Evolutionary conservation across 2,329 filamentous ascomycete genomes (phyloP).

Genomic region (Lojkania enalia): DNA sequence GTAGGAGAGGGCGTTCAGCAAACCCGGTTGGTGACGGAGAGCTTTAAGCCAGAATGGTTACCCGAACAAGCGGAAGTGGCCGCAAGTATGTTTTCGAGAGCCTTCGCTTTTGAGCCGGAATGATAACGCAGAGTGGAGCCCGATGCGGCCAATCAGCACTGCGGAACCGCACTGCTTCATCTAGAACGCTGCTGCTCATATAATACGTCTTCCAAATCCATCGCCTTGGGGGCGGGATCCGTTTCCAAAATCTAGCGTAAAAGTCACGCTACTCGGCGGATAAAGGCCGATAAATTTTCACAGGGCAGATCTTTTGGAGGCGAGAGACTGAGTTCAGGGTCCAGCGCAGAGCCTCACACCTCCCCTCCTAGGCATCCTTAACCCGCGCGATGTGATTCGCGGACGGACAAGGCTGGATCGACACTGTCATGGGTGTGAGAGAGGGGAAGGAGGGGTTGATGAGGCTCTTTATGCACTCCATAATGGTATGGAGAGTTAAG

Average conservation of each 20-base stretch:
- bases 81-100: slow-evolving; percentile 1
- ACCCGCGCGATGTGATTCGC: slow-evolving; percentile 7
- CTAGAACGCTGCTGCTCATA: slow-evolving; percentile 20
- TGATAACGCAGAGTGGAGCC: slow-evolving; percentile 15
- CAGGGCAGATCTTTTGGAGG: too few relatives aligned
- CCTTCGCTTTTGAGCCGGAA: slow-evolving; percentile 2
- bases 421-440: not conserved
- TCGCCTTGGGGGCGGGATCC: not conserved
- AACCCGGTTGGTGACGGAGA: too few relatives aligned
- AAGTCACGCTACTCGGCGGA: too few relatives aligned
- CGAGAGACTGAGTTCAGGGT: slow-evolving; percentile 12
- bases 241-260: too few relatives aligned
- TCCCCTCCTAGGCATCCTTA: slow-evolving; percentile 4
- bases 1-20: not conserved
- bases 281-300: too few relatives aligned
- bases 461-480: slow-evolving; percentile 2
- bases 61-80: not conserved
- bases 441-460: slow-evolving; percentile 2
- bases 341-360: slow-evolving; percentile 11
- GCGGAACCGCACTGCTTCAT: slow-evolving; percentile 1
- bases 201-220: slow-evolving; percentile 13
- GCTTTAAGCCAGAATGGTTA: not conserved
- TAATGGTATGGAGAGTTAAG: not conserved
- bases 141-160: slow-evolving; percentile 13
- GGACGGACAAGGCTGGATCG: not conserved